Evolutionary conservation across 169 alveolate genomes (phyloP).

Genomic region (Plasmodium inui): DNA sequence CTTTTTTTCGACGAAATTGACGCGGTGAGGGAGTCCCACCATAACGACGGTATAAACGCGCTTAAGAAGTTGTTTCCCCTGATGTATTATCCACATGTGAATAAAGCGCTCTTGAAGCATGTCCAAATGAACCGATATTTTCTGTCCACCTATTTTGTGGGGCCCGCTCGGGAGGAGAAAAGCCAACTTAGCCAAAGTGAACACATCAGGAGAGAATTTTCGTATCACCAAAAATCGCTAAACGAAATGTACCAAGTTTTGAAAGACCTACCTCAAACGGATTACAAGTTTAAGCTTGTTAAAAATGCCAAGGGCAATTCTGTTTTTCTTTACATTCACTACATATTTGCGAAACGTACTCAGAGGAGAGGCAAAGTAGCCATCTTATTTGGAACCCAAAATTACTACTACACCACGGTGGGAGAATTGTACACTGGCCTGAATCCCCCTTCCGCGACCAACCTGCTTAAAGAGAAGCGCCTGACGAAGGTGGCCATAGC

Average conservation of each 20-base stretch:
- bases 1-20: constrained; percentile 13
- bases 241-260: constrained; percentile 46
- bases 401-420: constrained; percentile 37
- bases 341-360: constrained; percentile 32
- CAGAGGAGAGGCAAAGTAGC: constrained; percentile 12
- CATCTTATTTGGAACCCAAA: constrained; percentile 48
- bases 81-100: constrained; percentile 18
- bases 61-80: constrained; percentile 45
- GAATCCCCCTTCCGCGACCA: not conserved
- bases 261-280: constrained; percentile 2
- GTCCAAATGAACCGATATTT: not conserved
- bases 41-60: constrained; percentile 10
- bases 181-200: constrained; percentile 27
- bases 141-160: constrained; percentile 34
- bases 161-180: constrained; percentile 4
- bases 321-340: constrained; percentile 32
- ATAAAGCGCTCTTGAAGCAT: not conserved
- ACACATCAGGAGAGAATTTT: constrained; percentile 25
- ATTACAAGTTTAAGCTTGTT: constrained; percentile 39
- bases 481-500: constrained; percentile 39
- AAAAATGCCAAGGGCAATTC: constrained; percentile 6
- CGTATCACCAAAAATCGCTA: constrained; percentile 24
- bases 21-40: not conserved
- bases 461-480: not conserved
- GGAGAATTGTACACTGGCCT: constrained; percentile 10